Evolutionary conservation across 495 filamentous ascomycete species (phyloP).

Genomic region (Chlorociboria aeruginascens): DNA sequence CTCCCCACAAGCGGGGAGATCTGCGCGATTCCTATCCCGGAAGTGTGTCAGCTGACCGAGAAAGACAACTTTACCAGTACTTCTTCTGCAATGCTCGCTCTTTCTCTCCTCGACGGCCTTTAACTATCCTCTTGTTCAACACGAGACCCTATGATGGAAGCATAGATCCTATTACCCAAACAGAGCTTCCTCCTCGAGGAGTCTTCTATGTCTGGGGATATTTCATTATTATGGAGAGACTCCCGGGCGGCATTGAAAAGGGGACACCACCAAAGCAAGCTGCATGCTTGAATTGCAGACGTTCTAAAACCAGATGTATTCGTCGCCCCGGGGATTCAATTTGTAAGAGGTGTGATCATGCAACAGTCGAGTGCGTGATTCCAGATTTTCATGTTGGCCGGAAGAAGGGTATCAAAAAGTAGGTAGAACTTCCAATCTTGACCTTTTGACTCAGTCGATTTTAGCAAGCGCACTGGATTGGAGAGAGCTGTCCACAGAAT

Average conservation of each 20-base stretch:
- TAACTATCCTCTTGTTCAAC: too few relatives aligned
- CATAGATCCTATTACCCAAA: too few relatives aligned
- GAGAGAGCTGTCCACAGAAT: conserved; percentile 65
- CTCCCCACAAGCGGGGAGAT: too few relatives aligned
- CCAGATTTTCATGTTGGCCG: conserved; percentile 58
- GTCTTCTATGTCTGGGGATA: too few relatives aligned
- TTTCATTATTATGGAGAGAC: conserved; percentile 6
- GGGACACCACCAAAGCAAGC: conserved; percentile 32
- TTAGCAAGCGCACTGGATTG: conserved; percentile 58
- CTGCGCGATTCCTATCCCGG: too few relatives aligned
- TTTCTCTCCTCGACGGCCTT: too few relatives aligned
- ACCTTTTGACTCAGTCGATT: not conserved
- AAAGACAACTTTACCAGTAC: too few relatives aligned
- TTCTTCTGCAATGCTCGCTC: too few relatives aligned
- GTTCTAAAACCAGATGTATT: conserved; percentile 57
- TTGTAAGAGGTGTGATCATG: conserved; percentile 52
- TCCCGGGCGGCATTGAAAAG: not conserved
- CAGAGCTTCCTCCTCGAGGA: too few relatives aligned
- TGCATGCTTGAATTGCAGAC: conserved; percentile 55
- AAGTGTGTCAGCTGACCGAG: too few relatives aligned
- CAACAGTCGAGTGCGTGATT: conserved; percentile 46
- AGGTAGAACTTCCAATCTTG: conserved; percentile 18
- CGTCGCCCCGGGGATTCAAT: conserved; percentile 32
- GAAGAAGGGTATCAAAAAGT: conserved; percentile 69
- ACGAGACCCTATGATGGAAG: too few relatives aligned